Conservation (phyloP, 2,329 filamentous ascomycete species). For the Aspergillus spinulosporus region DNA sequence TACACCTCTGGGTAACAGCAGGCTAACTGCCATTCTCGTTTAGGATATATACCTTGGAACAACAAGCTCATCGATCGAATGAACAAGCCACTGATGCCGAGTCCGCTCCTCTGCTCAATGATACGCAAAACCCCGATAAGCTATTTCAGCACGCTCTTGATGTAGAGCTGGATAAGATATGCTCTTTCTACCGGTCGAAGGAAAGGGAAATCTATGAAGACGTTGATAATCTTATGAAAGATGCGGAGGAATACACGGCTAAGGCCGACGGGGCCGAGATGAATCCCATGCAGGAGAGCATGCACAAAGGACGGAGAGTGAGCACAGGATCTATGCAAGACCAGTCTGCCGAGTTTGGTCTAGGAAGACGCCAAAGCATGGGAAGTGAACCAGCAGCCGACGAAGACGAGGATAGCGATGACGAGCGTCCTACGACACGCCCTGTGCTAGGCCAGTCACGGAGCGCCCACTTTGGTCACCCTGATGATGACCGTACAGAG, state of each 20-base stretch:
- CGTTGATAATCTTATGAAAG: constrained; percentile 71
- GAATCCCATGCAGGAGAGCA: constrained; percentile 44
- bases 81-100: constrained; percentile 69
- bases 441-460: constrained; percentile 26
- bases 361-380: constrained; percentile 49
- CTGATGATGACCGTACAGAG: constrained; percentile 31
- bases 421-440: constrained; percentile 48
- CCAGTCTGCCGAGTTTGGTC: constrained; percentile 48
- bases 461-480: constrained; percentile 28
- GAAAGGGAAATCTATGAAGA: constrained; percentile 84
- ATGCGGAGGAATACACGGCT: constrained; percentile 68
- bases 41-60: constrained; percentile 94
- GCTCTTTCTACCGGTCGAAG: constrained; percentile 84
- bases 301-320: constrained; percentile 44
- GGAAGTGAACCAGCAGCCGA: constrained; percentile 53
- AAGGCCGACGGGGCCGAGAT: constrained; percentile 51
- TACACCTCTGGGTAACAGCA: neutral
- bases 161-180: constrained; percentile 90
- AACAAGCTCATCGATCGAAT: constrained; percentile 66
- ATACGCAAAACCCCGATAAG: constrained; percentile 68
- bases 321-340: constrained; percentile 46
- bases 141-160: constrained; percentile 81
- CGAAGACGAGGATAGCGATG: constrained; percentile 59
- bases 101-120: constrained; percentile 75
- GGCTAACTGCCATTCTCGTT: constrained; percentile 6